Base-by-base conservation (phyloP, 139 green algal genomes). In the Chlorella sp. region DNA sequence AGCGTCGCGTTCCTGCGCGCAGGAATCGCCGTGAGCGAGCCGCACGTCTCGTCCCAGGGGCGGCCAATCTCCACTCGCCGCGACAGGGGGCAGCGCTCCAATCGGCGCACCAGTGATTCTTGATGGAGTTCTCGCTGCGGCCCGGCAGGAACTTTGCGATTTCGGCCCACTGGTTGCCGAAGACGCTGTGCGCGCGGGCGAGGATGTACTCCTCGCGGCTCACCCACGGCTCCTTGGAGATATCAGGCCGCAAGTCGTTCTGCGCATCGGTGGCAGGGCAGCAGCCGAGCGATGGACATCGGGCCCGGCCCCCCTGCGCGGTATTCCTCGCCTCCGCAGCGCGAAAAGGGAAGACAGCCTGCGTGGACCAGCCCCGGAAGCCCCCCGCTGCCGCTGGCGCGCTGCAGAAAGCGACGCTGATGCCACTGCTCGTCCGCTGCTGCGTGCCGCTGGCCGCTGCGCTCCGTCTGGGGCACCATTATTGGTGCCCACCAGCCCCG, bases 51-150 rank as follows among this genome's bases (percentile, higher is more conserved):
- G 3, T 23, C 24, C 29, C 3, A 27, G 35, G 35, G 6, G 23
- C 4, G 35, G 29, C 23, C 22, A 27, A 49, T 24, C 24, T 69
- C n/a, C 26, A 23, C 20, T 24, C 6, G 5, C 20, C 24, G 63
- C 63, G 42, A 31, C 0, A 24, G 5, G 31, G 35, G 30, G 49
- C 36, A 63, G 30, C 6, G 30, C 5, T 10, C 6, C 5, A n/a
- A n/a, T 42, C 36, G 31, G 3, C 27, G 23, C 67, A 72, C 35
- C 92, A 97, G 73, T 94, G 86, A 73, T 97, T 97, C 80, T 97
- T 97, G 65, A 97, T 91, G 2, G 87, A 86, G 71, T 97, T 97
- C 75, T 97, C 93, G 14, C 90, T 95, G n/a, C 91, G 79, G 29
- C 89, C 88, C 0, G 84, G 84, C 35, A 96, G 75, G 59, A 79